Evolutionary conservation across 768 basidiomycete genomes (phyloP).

Genomic region (Serendipita indica): DNA sequence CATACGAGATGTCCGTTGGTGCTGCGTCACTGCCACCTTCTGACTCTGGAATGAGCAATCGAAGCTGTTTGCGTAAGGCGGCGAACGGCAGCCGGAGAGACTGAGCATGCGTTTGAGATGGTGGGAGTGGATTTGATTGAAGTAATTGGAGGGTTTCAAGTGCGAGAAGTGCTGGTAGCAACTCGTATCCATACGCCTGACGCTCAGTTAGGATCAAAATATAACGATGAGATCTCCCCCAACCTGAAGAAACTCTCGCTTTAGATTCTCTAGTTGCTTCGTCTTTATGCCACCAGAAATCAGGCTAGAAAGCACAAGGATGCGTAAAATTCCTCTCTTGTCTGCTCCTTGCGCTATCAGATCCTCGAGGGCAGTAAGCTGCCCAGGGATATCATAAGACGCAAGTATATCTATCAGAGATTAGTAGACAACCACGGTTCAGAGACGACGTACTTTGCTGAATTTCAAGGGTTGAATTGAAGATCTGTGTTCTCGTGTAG

Average conservation of each 20-base stretch:
- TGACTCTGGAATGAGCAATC: slow-evolving; percentile 80
- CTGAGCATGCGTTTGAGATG: slow-evolving; percentile 28
- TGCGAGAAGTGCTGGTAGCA: slow-evolving; percentile 27
- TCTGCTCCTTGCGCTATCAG: slow-evolving; percentile 78
- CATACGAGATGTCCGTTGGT: slow-evolving; percentile 90
- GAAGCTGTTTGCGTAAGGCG: slow-evolving; percentile 62
- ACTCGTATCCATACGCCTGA: slow-evolving; percentile 55
- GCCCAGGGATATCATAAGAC: slow-evolving; percentile 68
- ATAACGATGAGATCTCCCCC: slow-evolving; percentile 24
- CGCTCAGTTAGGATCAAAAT: slow-evolving; percentile 10
- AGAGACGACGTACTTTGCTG: slow-evolving; percentile 62
- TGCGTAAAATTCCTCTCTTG: slow-evolving; percentile 58
- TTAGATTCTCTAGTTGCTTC: slow-evolving; percentile 73
- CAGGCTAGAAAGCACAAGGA: slow-evolving; percentile 76
- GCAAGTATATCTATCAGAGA: slow-evolving; percentile 65
- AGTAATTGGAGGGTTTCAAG: slow-evolving; percentile 29
- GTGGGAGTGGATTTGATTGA: slow-evolving; percentile 51
- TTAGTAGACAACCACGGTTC: background rate
- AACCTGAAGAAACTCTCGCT: slow-evolving; percentile 81
- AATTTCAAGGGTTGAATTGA: slow-evolving; percentile 84
- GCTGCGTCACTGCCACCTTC: slow-evolving; percentile 19
- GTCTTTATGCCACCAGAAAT: slow-evolving; percentile 75
- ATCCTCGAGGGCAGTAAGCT: slow-evolving; percentile 80
- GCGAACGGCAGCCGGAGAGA: slow-evolving; percentile 55
- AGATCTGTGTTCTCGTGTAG: slow-evolving; percentile 69